A percentile compares a stretch with the other conserved stretches of the same genome.
These are phyloP conservation scores for Camillea tinctor DNA, from an alignment of 2,329 filamentous ascomycete genomes.

Conservation along the genomic window DNA sequence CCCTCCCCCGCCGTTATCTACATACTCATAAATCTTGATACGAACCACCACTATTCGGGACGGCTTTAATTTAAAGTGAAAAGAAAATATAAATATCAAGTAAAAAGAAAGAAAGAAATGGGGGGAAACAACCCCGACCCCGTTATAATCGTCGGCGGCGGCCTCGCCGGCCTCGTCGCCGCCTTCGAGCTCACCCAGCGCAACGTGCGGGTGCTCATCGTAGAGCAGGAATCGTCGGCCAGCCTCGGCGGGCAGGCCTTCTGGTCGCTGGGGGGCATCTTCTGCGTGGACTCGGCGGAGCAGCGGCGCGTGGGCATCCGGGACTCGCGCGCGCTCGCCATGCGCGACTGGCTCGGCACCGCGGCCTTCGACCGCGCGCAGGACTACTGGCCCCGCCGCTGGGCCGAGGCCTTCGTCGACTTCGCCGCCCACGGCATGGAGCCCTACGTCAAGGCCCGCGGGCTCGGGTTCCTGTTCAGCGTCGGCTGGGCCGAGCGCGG, in stretches of 20 bases:
- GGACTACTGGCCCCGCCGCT: constrained; percentile 57
- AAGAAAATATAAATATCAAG: too few relatives aligned
- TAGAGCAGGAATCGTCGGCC: constrained; percentile 58
- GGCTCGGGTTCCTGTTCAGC: constrained; percentile 51
- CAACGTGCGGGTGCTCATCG: constrained; percentile 47
- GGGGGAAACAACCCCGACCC: constrained; percentile 27
- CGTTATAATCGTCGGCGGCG: constrained; percentile 56
- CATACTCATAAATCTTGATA: too few relatives aligned
- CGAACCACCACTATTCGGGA: too few relatives aligned
- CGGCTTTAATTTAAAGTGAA: too few relatives aligned
- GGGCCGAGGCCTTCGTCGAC: constrained; percentile 64
- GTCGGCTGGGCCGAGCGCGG: constrained; percentile 64
- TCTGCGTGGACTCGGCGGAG: constrained; percentile 56
- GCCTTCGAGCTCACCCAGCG: constrained; percentile 55
- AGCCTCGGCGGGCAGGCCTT: constrained; percentile 63
- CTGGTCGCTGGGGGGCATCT: constrained; percentile 62
- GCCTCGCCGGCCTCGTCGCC: constrained; percentile 59
- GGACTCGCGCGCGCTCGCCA: constrained; percentile 55
- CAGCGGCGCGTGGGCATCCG: constrained; percentile 59
- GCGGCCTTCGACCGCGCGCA: constrained; percentile 58
- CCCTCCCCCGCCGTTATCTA: too few relatives aligned
- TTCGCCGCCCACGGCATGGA: constrained; percentile 61
- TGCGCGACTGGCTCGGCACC: constrained; percentile 58
- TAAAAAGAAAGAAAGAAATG: constrained; percentile 3
- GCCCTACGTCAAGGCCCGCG: constrained; percentile 52